Percentiles rank a stretch among this genome's conserved stretches.
Evolutionary conservation across 257 asterid species (phyloP).

Genomic region (Primulina eburnea): DNA sequence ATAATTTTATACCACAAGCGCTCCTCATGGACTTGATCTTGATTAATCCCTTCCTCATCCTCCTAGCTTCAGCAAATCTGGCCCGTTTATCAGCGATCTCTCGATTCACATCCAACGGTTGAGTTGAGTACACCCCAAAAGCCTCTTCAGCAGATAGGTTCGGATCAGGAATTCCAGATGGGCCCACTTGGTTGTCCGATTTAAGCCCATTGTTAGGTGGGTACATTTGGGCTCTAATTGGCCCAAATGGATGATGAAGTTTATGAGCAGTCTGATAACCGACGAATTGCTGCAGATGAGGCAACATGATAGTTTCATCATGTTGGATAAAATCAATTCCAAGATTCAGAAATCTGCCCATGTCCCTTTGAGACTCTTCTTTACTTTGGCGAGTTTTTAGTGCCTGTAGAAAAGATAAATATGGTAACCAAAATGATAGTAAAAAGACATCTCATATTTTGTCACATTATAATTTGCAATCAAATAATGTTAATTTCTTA

Average conservation of each 20-base stretch:
- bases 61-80: slow-evolving; percentile 57
- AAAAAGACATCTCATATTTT: not conserved
- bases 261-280: slow-evolving; percentile 30
- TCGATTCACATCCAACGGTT: slow-evolving; percentile 35
- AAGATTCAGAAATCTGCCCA: not conserved
- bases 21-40: slow-evolving; percentile 35
- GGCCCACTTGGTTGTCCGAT: slow-evolving; percentile 29
- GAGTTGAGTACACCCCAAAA: slow-evolving; percentile 23
- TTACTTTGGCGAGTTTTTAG: slow-evolving; percentile 14
- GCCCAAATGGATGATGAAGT: slow-evolving; percentile 21
- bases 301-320: not conserved
- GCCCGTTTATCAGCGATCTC: slow-evolving; percentile 33
- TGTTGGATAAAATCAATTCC: slow-evolving; percentile 12
- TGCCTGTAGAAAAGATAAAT: slow-evolving; percentile 13
- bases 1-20: slow-evolving; percentile 25
- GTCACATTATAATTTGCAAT: not conserved
- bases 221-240: slow-evolving; percentile 23
- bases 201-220: slow-evolving; percentile 29
- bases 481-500: not conserved
- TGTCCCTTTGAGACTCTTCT: slow-evolving; percentile 21
- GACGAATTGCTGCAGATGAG: slow-evolving; percentile 24
- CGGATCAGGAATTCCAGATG: slow-evolving; percentile 41
- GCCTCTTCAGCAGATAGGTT: slow-evolving; percentile 30
- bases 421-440: slow-evolving; percentile 15
- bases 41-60: slow-evolving; percentile 43